Percentiles rank a stretch among this genome's conserved stretches.
Evolutionary conservation across 306 rosid genomes (phyloP).

Genomic region (Astragalus membranaceus): DNA sequence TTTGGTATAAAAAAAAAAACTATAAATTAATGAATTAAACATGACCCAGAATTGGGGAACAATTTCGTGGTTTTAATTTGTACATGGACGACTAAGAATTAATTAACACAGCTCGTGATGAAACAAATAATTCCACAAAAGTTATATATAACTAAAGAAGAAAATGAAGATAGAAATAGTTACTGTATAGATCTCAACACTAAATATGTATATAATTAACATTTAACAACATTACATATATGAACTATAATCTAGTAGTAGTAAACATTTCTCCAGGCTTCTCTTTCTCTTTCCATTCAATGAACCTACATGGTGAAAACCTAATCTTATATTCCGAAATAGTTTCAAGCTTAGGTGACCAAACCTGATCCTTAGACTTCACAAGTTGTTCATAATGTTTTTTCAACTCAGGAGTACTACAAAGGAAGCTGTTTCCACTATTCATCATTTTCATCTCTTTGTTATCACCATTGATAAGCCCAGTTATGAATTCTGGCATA

Average conservation of each 20-base stretch:
- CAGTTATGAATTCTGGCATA: conserved; percentile 61
- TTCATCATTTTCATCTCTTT: not conserved
- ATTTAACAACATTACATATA: not conserved
- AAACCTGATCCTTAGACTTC: conserved; percentile 57
- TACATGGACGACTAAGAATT: not conserved
- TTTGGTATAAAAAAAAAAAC: too few relatives aligned
- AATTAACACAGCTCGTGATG: not conserved
- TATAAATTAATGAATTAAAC: too few relatives aligned
- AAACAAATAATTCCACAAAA: not conserved
- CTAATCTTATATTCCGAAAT: conserved; percentile 71
- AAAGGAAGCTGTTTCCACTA: conserved; percentile 30
- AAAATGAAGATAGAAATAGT: not conserved
- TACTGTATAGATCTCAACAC: not conserved
- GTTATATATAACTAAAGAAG: not conserved
- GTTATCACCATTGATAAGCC: conserved; percentile 23
- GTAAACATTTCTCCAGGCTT: not conserved
- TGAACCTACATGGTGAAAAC: conserved; percentile 65
- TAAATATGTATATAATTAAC: not conserved
- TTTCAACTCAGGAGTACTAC: conserved; percentile 90
- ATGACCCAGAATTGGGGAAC: too few relatives aligned
- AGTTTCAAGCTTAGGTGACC: conserved; percentile 95
- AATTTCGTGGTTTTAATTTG: too few relatives aligned
- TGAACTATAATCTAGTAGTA: not conserved
- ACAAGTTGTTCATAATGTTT: conserved; percentile 84
- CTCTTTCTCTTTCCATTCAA: conserved; percentile 60